Evolutionary conservation across 805 yeast genomes (phyloP).

Genomic region (Komagataella mondaviorum): DNA sequence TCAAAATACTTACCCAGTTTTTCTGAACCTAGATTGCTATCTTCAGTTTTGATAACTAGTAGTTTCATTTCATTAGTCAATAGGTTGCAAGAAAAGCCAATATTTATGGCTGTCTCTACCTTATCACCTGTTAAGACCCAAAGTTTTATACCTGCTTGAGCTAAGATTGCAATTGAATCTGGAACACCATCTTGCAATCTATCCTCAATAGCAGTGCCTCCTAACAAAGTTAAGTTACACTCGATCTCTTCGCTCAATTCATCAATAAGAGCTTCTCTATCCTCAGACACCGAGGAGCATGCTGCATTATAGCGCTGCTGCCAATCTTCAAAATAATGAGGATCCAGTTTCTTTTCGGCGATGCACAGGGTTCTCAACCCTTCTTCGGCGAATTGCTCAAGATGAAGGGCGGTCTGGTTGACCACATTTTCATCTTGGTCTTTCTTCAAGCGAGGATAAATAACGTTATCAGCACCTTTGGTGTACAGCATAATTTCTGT

Average conservation of each 20-base stretch:
- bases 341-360: conserved; percentile 39
- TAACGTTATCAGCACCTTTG: conserved; percentile 72
- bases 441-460: conserved; percentile 30
- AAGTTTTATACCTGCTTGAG: conserved; percentile 62
- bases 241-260: conserved; percentile 47
- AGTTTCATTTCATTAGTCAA: conserved; percentile 57
- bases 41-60: conserved; percentile 28
- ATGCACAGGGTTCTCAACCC: conserved; percentile 69
- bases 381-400: conserved; percentile 62
- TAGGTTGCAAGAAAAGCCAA: conserved; percentile 69
- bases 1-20: conserved; percentile 8
- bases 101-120: conserved; percentile 74
- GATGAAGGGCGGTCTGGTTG: conserved; percentile 43
- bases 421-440: conserved; percentile 29
- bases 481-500: conserved; percentile 30
- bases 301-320: conserved; percentile 42
- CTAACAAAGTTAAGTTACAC: conserved; percentile 38
- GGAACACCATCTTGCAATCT: conserved; percentile 71
- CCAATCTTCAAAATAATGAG: conserved; percentile 39
- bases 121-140: conserved; percentile 82
- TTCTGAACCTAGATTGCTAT: neutral
- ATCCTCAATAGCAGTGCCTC: conserved; percentile 79
- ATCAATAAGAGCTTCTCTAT: conserved; percentile 47
- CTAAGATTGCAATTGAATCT: conserved; percentile 50
- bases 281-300: conserved; percentile 33